Evolutionary conservation across 441 rosid genomes (phyloP), one percentile per base, ranked within the genome.

Genomic region (Daphne laureola): DNA sequence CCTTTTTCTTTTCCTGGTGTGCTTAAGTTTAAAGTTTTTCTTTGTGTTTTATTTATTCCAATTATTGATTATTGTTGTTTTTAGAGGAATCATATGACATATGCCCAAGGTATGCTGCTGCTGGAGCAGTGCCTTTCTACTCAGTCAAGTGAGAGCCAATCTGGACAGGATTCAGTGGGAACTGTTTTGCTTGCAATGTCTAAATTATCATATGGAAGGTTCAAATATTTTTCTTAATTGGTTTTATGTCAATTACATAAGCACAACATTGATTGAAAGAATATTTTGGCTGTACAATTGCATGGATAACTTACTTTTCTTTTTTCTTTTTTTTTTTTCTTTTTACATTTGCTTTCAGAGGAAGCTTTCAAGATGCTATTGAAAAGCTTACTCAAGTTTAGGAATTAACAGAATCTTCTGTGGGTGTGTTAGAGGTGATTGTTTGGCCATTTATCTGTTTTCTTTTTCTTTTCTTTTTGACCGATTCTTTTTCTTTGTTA

Each of bases 141-240:
- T 50, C 95, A 84, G 63, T 51, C 74, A 31, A 63, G 69, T 40
- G 82, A 78, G 48, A 81, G 65, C 16, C 74, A 70, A 46, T 76
- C 46, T 12, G 70, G 76, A 51, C 78, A 81, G 18, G 77, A 78
- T 71, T 73, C 89, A 13, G 71, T 75, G 59, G 94, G 88, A 47
- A 69, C 83, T 44, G 78, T 77, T 43, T 67, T 89, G 54, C 86
- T 92, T 18, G 90, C 98, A 46, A 89, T 92, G 96, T 78, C 98
- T 70, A 76, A 75, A 62, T 65, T 92, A 8, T 70, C 71, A 59
- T 77, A 67, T 61, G 84, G 74, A 72, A 89, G 90, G 97, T 92
- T 44, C 64, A n/a, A n/a, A n/a, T n/a, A n/a, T n/a, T 53, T 43
- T 14, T 42, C 67, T 53, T 17, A 6, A 17, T 55, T 17, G 36